Evolutionary conservation across 805 yeast genomes (phyloP).

Genomic region (Danielia reshetovae): DNA sequence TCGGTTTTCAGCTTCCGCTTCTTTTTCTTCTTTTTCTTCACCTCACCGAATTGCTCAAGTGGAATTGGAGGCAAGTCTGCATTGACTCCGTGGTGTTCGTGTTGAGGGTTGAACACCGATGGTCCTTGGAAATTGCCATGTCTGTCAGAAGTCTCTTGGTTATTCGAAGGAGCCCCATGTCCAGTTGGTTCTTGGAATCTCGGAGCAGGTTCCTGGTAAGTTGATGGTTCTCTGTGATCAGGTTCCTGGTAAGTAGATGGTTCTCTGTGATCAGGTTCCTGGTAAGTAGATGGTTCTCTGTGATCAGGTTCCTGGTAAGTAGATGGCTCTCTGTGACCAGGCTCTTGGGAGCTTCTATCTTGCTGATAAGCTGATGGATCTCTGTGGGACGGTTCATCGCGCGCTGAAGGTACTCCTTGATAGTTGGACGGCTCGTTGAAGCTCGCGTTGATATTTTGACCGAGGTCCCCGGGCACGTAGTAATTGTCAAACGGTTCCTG

Average conservation of each 20-base stretch:
- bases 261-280: background rate
- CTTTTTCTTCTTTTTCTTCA: constrained; percentile 10
- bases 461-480: constrained; percentile 15
- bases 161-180: too few species aligned
- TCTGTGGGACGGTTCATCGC: background rate
- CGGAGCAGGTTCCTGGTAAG: background rate
- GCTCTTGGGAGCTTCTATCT: background rate
- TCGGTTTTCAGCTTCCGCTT: constrained; percentile 9
- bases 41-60: background rate
- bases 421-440: background rate
- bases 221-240: background rate
- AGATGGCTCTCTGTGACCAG: background rate
- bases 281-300: background rate
- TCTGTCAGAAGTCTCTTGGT: too few species aligned
- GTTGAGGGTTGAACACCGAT: too few species aligned
- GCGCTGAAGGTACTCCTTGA: background rate
- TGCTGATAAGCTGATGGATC: background rate
- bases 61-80: background rate
- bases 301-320: background rate
- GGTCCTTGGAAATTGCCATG: background rate
- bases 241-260: background rate
- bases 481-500: constrained; percentile 28
- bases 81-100: background rate
- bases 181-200: background rate
- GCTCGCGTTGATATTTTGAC: background rate